These are phyloP conservation scores for Phialocephala sp. DNA, from an alignment of 2,329 filamentous ascomycete species.

Conservation along the genomic window DNA sequence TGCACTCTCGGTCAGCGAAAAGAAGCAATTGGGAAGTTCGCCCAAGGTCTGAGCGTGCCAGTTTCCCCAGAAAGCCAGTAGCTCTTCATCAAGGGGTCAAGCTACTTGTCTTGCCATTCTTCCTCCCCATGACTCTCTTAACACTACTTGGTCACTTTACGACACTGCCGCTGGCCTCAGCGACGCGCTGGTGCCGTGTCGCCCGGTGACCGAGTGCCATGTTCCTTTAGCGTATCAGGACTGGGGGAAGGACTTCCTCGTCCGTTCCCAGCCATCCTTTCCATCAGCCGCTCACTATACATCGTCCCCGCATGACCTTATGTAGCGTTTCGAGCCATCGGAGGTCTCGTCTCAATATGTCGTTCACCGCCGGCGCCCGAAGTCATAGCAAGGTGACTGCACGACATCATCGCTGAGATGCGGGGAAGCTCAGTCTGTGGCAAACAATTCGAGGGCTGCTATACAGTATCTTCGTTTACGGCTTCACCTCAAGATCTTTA, in stretches of 20 bases:
- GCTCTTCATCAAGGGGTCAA: not conserved
- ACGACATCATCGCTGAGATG: conserved; percentile 2
- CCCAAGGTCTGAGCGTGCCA: not conserved
- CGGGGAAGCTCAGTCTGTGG: not conserved
- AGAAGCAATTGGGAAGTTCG: not conserved
- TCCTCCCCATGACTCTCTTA: not conserved
- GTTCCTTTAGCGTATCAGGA: not conserved
- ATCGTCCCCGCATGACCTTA: conserved; percentile 8
- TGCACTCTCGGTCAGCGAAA: not conserved
- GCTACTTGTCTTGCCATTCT: not conserved
- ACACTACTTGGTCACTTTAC: not conserved
- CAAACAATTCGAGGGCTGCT: not conserved
- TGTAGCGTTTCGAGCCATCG: not conserved
- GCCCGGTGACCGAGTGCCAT: conserved; percentile 1
- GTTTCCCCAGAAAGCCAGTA: not conserved
- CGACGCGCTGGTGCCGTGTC: not conserved
- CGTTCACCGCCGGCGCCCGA: conserved; percentile 3
- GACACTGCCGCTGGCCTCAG: conserved; percentile 2
- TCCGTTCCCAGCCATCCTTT: conserved; percentile 1
- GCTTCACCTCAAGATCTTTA: not conserved
- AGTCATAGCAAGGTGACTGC: not conserved
- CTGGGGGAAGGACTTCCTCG: not conserved
- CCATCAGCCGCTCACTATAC: not conserved
- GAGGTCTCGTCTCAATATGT: not conserved
- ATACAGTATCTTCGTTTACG: not conserved